Percentiles rank a stretch among this genome's conserved stretches.
Evolutionary conservation across 495 filamentous ascomycete genomes (phyloP).

Genomic region (Tuber magnatum): DNA sequence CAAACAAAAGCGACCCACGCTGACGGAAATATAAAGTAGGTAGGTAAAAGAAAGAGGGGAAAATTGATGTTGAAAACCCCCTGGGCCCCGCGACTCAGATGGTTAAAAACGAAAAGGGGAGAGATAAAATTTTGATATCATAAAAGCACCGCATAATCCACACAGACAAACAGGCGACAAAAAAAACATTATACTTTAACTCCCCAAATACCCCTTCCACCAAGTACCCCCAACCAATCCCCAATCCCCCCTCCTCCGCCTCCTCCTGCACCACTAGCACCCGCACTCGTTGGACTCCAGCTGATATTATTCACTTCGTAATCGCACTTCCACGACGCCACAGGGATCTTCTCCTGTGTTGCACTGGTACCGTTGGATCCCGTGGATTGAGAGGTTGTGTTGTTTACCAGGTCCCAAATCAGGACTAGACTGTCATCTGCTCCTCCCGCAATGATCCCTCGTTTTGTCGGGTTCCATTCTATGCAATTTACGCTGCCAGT

Average conservation of each 20-base stretch:
- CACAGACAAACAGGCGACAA: not conserved
- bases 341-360: constrained; percentile 61
- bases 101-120: not conserved
- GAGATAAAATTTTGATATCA: constrained; percentile 2
- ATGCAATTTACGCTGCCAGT: constrained; percentile 77
- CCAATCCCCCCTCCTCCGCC: constrained; percentile 51
- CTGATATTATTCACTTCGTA: constrained; percentile 93
- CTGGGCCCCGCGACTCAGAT: not conserved
- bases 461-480: constrained; percentile 84
- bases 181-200: constrained; percentile 55
- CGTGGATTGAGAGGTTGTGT: constrained; percentile 52
- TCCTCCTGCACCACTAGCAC: constrained; percentile 56
- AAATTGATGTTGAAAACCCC: not conserved
- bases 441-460: constrained; percentile 84
- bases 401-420: constrained; percentile 80
- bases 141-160: constrained; percentile 9
- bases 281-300: constrained; percentile 74
- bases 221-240: constrained; percentile 92
- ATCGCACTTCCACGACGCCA: constrained; percentile 86
- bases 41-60: not conserved
- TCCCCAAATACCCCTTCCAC: constrained; percentile 85
- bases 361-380: constrained; percentile 47
- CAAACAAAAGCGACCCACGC: not conserved
- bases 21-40: not conserved
- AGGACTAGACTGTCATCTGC: constrained; percentile 86